These are phyloP conservation scores for Candida tropicalis DNA, from an alignment of 1,139 yeast genomes.

Conservation along the genomic window DNA sequence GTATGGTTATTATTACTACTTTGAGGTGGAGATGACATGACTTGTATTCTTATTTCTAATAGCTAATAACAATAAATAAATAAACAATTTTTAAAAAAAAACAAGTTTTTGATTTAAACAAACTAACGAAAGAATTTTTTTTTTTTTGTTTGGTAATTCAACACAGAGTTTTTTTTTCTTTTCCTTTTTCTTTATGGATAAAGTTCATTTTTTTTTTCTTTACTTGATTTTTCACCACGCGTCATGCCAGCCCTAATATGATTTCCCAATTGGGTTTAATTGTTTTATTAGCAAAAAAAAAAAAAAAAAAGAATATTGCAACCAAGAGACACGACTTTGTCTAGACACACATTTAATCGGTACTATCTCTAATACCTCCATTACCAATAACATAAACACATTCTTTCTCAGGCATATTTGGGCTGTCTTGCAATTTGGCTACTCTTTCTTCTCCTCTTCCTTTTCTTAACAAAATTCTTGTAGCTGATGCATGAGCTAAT, in stretches of 20 bases:
- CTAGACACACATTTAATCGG: constrained; percentile 28
- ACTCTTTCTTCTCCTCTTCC: constrained; percentile 70
- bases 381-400: constrained; percentile 55
- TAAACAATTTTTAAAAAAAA: constrained; percentile 1
- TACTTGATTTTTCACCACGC: constrained; percentile 8
- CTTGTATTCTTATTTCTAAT: not conserved
- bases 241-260: constrained; percentile 17
- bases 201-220: constrained; percentile 7
- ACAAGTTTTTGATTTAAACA: not conserved
- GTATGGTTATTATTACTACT: constrained; percentile 23
- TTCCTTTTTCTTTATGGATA: not conserved
- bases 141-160: not conserved
- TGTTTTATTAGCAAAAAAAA: constrained; percentile 6
- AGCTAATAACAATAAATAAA: constrained; percentile 2
- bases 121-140: not conserved
- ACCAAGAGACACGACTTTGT: too few species aligned
- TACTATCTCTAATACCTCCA: constrained; percentile 52
- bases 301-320: too few species aligned
- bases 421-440: constrained; percentile 63
- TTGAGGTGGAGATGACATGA: constrained; percentile 35
- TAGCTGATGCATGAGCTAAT: constrained; percentile 66
- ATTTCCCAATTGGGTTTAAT: constrained; percentile 30
- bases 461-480: constrained; percentile 56
- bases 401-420: constrained; percentile 63
- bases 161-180: constrained; percentile 5